These are phyloP conservation scores for Podospora bellae-mahoneyi DNA, from an alignment of 495 filamentous ascomycete genomes.

Conservation along the genomic window DNA sequence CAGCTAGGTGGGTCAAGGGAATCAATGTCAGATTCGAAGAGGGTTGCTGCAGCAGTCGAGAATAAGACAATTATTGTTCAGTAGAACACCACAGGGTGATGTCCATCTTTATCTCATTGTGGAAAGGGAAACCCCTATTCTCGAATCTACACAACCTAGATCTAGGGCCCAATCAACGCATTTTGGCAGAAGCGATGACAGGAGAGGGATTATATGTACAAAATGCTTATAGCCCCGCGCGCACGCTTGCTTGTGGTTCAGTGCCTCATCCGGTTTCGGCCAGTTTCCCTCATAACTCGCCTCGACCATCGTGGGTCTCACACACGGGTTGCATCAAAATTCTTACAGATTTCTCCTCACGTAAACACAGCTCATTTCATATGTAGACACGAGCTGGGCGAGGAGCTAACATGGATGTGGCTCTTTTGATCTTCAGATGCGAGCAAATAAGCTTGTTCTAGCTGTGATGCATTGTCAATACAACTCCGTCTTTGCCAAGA, in stretches of 20 bases:
- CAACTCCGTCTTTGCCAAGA: not conserved
- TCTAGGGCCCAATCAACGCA: not conserved
- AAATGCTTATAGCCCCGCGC: not conserved
- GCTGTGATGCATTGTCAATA: not conserved
- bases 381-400: not conserved
- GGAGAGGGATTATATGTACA: constrained; percentile 2
- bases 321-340: not conserved
- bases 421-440: not conserved
- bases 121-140: not conserved
- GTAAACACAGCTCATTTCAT: not conserved
- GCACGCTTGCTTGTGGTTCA: not conserved
- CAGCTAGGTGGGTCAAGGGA: not conserved
- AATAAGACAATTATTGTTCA: not conserved
- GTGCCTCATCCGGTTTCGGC: not conserved
- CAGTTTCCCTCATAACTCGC: constrained; percentile 10
- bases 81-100: not conserved
- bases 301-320: not conserved
- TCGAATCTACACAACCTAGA: not conserved
- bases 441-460: not conserved
- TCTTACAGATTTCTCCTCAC: not conserved
- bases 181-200: not conserved
- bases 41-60: not conserved
- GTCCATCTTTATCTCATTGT: not conserved
- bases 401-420: not conserved
- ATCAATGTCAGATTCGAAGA: not conserved